These are phyloP conservation scores for Talaromyces trachyspermus DNA, from an alignment of 495 filamentous ascomycete species.

Conservation along the genomic window DNA sequence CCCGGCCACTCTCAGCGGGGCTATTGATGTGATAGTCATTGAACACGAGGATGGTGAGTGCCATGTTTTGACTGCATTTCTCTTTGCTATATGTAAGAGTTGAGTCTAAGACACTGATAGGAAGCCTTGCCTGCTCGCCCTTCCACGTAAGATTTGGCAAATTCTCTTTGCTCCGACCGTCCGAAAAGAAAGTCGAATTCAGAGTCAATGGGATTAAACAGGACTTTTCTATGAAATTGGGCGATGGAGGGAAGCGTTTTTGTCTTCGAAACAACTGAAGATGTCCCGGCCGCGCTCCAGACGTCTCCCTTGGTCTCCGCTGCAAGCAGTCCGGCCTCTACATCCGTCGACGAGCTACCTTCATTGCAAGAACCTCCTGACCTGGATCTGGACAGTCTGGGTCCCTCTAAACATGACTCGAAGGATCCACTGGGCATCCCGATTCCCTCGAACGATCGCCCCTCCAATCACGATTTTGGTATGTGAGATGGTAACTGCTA, in stretches of 20 bases:
- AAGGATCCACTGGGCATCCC: conserved; percentile 15
- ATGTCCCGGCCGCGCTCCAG: conserved; percentile 81
- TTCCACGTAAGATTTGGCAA: conserved; percentile 99
- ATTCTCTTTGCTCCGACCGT: conserved; percentile 90
- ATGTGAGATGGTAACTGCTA: neutral
- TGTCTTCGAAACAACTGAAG: conserved; percentile 88
- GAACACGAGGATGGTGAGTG: conserved; percentile 84
- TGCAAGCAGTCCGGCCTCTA: conserved; percentile 60
- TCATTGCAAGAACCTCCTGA: conserved; percentile 76
- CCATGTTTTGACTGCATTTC: too few species aligned
- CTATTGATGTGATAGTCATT: conserved; percentile 98
- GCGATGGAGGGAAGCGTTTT: conserved; percentile 98
- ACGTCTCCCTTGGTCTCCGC: conserved; percentile 92
- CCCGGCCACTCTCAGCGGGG: conserved; percentile 90
- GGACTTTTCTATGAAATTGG: conserved; percentile 95
- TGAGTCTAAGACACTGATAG: conserved; percentile 21
- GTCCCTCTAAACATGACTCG: conserved; percentile 9
- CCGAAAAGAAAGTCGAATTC: conserved; percentile 98
- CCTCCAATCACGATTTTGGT: conserved; percentile 15
- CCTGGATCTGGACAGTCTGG: conserved; percentile 54
- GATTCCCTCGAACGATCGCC: conserved; percentile 33
- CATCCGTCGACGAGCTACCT: conserved; percentile 24
- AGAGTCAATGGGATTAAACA: conserved; percentile 87
- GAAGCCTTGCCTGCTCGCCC: conserved; percentile 79
- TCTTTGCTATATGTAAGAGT: neutral